These are phyloP conservation scores for Trichophyton mentagrophytes DNA, from an alignment of 2,329 filamentous ascomycete genomes.

Conservation along the genomic window DNA sequence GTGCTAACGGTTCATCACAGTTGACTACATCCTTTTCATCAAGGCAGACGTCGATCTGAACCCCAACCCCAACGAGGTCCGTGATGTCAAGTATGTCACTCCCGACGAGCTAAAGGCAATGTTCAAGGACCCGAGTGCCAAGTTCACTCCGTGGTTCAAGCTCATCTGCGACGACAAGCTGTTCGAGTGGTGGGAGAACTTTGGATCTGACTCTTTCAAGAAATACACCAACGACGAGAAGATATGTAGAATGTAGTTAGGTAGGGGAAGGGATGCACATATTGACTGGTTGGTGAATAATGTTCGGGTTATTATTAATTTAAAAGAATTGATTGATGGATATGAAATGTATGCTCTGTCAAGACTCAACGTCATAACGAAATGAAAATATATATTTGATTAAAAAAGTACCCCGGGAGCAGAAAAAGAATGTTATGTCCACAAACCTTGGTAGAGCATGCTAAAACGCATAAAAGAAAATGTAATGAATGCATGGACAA, in stretches of 20 bases:
- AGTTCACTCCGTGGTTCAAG: slow-evolving; percentile 98
- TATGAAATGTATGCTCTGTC: background rate
- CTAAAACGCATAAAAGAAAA: background rate
- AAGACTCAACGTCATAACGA: background rate
- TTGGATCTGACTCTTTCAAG: slow-evolving; percentile 62
- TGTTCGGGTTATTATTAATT: background rate
- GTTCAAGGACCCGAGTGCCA: slow-evolving; percentile 67
- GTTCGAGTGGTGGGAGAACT: slow-evolving; percentile 90
- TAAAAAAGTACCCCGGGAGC: background rate
- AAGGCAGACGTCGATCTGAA: slow-evolving; percentile 81
- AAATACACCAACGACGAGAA: slow-evolving; percentile 75
- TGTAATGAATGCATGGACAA: background rate
- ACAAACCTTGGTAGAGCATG: background rate
- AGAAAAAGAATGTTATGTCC: background rate
- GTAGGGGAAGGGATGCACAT: background rate
- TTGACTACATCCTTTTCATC: slow-evolving; percentile 98
- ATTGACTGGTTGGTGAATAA: background rate
- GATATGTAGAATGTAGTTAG: slow-evolving; percentile 65
- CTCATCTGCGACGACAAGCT: slow-evolving; percentile 96
- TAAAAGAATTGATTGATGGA: background rate
- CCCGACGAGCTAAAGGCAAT: slow-evolving; percentile 69
- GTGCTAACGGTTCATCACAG: slow-evolving; percentile 33
- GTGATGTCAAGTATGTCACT: slow-evolving; percentile 71
- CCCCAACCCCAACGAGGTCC: slow-evolving; percentile 77
- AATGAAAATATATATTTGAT: background rate